These are phyloP conservation scores for Myriosclerotinia duriaeana DNA, from an alignment of 2,329 filamentous ascomycete genomes.

Conservation along the genomic window DNA sequence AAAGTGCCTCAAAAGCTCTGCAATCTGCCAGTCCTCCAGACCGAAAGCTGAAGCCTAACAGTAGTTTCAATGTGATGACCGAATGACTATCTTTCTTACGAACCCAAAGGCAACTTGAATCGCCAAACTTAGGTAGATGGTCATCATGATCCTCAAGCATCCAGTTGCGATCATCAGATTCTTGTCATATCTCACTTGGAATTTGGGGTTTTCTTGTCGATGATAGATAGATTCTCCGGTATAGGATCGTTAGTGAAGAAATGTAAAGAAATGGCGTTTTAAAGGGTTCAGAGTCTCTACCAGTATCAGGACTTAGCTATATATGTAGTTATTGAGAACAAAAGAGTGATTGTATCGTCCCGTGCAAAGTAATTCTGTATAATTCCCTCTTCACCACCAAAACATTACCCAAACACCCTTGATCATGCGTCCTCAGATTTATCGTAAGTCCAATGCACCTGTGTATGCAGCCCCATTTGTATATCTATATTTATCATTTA, in stretches of 20 bases:
- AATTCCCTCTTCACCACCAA: neutral
- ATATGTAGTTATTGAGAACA: neutral
- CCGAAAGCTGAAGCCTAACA: no score
- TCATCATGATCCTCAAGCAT: neutral
- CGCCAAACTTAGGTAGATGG: neutral
- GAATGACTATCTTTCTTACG: neutral
- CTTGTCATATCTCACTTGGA: neutral
- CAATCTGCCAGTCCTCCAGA: no score
- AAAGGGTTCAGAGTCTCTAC: neutral
- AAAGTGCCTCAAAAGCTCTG: no score
- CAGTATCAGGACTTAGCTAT: neutral
- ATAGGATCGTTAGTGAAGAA: neutral
- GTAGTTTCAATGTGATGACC: neutral
- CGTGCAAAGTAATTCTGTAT: neutral
- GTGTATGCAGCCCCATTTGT: neutral
- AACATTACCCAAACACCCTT: constrained; percentile 1
- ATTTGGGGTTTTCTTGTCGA: neutral
- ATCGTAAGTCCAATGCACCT: neutral
- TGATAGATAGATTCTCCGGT: neutral
- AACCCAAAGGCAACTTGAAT: neutral
- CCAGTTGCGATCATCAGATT: neutral
- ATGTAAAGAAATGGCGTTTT: neutral
- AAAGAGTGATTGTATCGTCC: neutral
- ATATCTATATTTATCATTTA: constrained; percentile 4
- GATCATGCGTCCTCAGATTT: neutral